Evolutionary conservation across 2,329 filamentous ascomycete species (phyloP), one percentile per base, ranked within the genome.

Genomic region (Oidium heveae): DNA sequence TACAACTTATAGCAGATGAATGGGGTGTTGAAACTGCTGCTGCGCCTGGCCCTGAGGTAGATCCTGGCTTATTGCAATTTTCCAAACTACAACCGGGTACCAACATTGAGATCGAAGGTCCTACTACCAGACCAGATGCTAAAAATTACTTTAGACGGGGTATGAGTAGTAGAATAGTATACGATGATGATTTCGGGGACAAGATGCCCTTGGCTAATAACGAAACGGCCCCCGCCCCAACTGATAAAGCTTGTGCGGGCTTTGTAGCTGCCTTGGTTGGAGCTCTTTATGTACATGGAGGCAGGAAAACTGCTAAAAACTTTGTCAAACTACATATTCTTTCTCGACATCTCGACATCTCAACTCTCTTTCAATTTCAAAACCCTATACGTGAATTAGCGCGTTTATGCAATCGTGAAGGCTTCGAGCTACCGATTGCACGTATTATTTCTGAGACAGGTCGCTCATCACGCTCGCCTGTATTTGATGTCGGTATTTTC

Each of bases 1-100:
- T 96, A 50, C 72, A 80, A 53, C 72, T 79, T 20, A 75, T 96
- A 59, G 79, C 84, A 16, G 72, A 75, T 58, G 84, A 91, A 69
- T 98, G 91, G 91, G 91, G 91, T 69, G 79, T 96, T 16, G 89
- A 96, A 66, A 70, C 74, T 46, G 89, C 86, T n/a, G 85, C 84
- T 12, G 82, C 79, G 20, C 91, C 91, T 0, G 91, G 89, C 53
- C 78, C 78, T 56, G 89, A 96, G 69, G 88, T 96, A 55, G 91
- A 98, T 66, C 82, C 88, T 0, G 91, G 89, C 6, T 72, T 94
- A 54, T 72, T 98, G 57, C 91, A 96, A 66, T 94, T 87, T 72
- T 70, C 70, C 65, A 67, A 74, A 54, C 61, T 70, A 6, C 64
- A 67, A 53, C 64, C 69, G 16, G 71, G 72, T 20, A 63, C 71